Conservation (phyloP, 306 rosid genomes). For the Rosa lucieae region DNA sequence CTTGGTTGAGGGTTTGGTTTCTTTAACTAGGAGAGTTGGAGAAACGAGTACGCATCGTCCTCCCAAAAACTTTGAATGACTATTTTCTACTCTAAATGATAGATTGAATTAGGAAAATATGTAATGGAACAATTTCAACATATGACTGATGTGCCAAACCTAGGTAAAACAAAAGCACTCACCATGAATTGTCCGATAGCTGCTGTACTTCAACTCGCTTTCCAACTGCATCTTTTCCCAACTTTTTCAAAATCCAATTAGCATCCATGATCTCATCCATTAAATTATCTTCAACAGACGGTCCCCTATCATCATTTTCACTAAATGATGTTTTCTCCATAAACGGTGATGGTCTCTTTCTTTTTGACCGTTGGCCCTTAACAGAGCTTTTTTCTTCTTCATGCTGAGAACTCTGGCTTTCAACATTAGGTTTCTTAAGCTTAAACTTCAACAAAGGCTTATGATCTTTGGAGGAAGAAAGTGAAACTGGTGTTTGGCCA, state of each 20-base stretch:
- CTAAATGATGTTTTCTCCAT: slow-evolving; percentile 54
- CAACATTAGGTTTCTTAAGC: slow-evolving; percentile 69
- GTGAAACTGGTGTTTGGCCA: slow-evolving; percentile 43
- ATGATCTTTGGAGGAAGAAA: slow-evolving; percentile 68
- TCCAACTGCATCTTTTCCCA: slow-evolving; percentile 95
- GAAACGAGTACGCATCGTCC: neutral
- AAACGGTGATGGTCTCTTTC: slow-evolving; percentile 82
- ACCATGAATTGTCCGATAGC: slow-evolving; percentile 84
- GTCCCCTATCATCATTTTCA: slow-evolving; percentile 47
- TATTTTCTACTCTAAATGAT: neutral
- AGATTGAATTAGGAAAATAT: slow-evolving; percentile 7
- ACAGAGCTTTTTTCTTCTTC: slow-evolving; percentile 77
- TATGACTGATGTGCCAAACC: slow-evolving; percentile 7
- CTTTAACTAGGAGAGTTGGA: neutral
- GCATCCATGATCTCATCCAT: slow-evolving; percentile 93
- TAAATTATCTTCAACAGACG: slow-evolving; percentile 49
- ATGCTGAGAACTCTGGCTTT: slow-evolving; percentile 58
- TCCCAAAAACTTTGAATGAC: neutral
- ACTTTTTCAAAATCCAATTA: slow-evolving; percentile 89
- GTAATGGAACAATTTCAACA: neutral
- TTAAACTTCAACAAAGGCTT: slow-evolving; percentile 79
- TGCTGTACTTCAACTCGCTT: slow-evolving; percentile 98
- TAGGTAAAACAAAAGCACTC: slow-evolving; percentile 33
- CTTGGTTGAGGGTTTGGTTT: neutral
- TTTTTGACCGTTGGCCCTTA: slow-evolving; percentile 95